Evolutionary conservation across 2,329 filamentous ascomycete species (phyloP), one percentile per base, ranked within the genome.

Genomic region (Exophiala alcalophila): DNA sequence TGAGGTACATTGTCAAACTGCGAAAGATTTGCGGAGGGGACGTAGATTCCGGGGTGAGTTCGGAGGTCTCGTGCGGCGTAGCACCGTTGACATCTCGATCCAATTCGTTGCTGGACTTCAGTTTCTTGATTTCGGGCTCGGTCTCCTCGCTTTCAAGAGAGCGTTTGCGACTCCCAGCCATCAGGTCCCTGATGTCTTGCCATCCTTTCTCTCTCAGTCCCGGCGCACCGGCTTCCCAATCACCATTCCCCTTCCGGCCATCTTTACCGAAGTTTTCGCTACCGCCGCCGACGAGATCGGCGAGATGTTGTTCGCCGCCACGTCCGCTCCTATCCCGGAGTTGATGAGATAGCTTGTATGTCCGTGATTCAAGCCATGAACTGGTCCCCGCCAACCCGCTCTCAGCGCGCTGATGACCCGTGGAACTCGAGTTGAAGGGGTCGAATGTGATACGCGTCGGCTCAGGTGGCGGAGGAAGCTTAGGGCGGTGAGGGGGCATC

Each of bases 401-500:
- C 47, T 91, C 84, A 28, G 85, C 79, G 27, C 80, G 76, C 65
- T 94, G 89, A 61, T 95, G 87, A 31, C 86, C 86, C 1, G 83
- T 82, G 4, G 83, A 80, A 9, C 80, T 78, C 10, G 81, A 82
- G 65, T 88, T 88, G 61, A 65, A 70, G 24, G 63, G 59, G 34
- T 70, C 68, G 49, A 69, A 68, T 52, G 57, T 31, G 12, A 38
- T 30, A 24, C 47, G 48, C 0, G 49, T 53, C n/a, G 56, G 54
- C 35, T 50, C 30, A 12, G 55, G 55, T 9, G 50, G 19, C 5
- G 42, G 32, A 6, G 43, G 52, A 5, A 50, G 21, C 4, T 43
- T 35, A 18, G 47, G 47, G 27, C 42, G 33, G 24, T 47, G 41
- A 12, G 44, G 12, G 14, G 52, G 33, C 50, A 54, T 54, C 11